A percentile compares a stretch with the other conserved stretches of the same genome.
These are phyloP conservation scores for Lactarius evosmus DNA, from an alignment of 768 basidiomycete species.

Conservation along the genomic window DNA sequence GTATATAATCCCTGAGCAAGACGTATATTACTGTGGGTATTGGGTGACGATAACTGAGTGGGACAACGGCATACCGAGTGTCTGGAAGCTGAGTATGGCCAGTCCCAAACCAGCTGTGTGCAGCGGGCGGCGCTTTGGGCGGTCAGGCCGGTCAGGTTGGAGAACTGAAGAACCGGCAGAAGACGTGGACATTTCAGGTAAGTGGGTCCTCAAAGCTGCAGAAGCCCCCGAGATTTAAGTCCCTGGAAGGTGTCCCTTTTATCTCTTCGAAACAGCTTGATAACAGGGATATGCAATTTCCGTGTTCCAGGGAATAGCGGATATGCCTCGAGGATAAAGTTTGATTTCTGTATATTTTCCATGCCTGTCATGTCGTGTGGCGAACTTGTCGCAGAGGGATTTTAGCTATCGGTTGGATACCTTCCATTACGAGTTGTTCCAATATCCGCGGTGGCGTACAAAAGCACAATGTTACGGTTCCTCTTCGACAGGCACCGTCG, in stretches of 20 bases:
- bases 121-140: slow-evolving; percentile 1
- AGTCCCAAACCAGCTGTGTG: slow-evolving; percentile 27
- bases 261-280: background rate
- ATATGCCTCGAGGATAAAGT: slow-evolving; percentile 14
- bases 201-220: background rate
- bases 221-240: background rate
- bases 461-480: no score
- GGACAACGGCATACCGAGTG: slow-evolving; percentile 30
- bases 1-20: slow-evolving; percentile 40
- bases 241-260: background rate
- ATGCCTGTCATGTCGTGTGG: no score
- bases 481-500: no score
- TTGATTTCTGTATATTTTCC: background rate
- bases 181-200: background rate
- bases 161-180: background rate
- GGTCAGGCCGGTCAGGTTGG: background rate
- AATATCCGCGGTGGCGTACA: background rate
- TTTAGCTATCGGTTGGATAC: background rate
- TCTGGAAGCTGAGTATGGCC: slow-evolving; percentile 35
- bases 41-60: background rate
- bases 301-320: slow-evolving; percentile 15
- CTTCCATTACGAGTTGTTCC: background rate
- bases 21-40: background rate
- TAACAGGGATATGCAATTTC: no score
- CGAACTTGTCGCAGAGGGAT: slow-evolving; percentile 1